phyloP scores from a whole-genome alignment of 2,329 filamentous ascomycete genomes.

The Aspergillus quadricinctus region DNA sequence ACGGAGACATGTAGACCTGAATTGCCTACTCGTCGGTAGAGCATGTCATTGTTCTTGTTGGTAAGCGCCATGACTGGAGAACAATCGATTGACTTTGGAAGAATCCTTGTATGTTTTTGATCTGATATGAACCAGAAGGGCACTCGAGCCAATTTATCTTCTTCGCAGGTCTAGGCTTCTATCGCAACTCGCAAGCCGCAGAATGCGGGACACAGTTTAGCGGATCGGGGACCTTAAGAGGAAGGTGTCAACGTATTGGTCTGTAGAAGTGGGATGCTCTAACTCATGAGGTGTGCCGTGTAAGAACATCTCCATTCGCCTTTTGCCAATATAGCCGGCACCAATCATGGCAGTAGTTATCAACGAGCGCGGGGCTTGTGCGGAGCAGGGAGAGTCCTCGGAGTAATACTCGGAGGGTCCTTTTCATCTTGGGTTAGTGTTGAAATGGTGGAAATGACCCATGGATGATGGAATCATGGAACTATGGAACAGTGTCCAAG shows the following conservation, averaged over 20 bases:
- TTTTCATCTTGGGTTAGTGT: background rate
- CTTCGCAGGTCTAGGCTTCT: background rate
- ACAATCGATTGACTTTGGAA: background rate
- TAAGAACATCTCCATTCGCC: background rate
- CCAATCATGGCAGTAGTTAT: conserved; percentile 1
- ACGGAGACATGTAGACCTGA: conserved; percentile 70
- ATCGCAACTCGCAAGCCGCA: background rate
- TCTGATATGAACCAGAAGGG: background rate
- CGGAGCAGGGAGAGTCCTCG: conserved; percentile 5
- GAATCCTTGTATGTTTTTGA: background rate
- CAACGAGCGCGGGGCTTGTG: background rate
- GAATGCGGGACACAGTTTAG: background rate
- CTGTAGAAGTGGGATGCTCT: background rate
- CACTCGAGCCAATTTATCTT: conserved; percentile 4
- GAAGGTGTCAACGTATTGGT: background rate
- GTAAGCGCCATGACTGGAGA: conserved; percentile 15
- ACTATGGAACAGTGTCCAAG: background rate
- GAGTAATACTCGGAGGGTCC: conserved; percentile 19
- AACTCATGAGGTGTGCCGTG: background rate
- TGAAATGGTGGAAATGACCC: too few species aligned
- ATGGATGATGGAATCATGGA: background rate
- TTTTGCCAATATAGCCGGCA: background rate
- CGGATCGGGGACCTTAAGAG: background rate
- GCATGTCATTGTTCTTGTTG: conserved; percentile 49
- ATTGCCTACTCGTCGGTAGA: conserved; percentile 66